Evolutionary conservation across 345 rosid species (phyloP).

Genomic region (Camelina hispida): DNA sequence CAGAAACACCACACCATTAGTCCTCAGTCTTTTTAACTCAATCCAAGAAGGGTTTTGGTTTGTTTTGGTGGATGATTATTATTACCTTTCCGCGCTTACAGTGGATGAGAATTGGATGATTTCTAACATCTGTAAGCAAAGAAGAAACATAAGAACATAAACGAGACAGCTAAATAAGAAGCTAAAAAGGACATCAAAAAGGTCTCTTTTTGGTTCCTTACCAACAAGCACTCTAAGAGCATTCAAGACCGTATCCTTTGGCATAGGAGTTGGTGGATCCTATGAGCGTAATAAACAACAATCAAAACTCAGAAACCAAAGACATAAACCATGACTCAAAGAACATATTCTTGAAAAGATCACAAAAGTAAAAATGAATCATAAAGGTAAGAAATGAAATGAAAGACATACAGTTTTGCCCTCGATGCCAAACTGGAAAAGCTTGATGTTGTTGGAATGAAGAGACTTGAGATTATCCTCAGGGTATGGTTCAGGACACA

Average conservation of each 20-base stretch:
- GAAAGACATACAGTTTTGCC: slow-evolving; percentile 70
- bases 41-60: background rate
- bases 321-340: background rate
- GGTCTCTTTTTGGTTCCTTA: slow-evolving; percentile 40
- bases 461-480: slow-evolving; percentile 70
- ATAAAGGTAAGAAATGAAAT: background rate
- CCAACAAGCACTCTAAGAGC: slow-evolving; percentile 79
- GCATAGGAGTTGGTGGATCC: slow-evolving; percentile 66
- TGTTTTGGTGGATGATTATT: background rate
- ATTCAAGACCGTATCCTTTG: slow-evolving; percentile 57
- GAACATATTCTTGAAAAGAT: background rate
- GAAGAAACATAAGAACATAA: background rate
- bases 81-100: slow-evolving; percentile 85
- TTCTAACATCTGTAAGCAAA: slow-evolving; percentile 72
- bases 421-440: slow-evolving; percentile 77
- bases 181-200: background rate
- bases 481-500: slow-evolving; percentile 87
- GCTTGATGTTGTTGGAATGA: slow-evolving; percentile 56
- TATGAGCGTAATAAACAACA: slow-evolving; percentile 43
- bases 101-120: slow-evolving; percentile 87
- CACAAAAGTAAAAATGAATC: background rate
- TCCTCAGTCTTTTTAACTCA: background rate
- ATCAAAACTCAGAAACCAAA: slow-evolving; percentile 31
- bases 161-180: slow-evolving; percentile 10
- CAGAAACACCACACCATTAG: slow-evolving; percentile 14